phyloP scores from a whole-genome alignment of 1,139 yeast species.

The Hansenula anomala region DNA sequence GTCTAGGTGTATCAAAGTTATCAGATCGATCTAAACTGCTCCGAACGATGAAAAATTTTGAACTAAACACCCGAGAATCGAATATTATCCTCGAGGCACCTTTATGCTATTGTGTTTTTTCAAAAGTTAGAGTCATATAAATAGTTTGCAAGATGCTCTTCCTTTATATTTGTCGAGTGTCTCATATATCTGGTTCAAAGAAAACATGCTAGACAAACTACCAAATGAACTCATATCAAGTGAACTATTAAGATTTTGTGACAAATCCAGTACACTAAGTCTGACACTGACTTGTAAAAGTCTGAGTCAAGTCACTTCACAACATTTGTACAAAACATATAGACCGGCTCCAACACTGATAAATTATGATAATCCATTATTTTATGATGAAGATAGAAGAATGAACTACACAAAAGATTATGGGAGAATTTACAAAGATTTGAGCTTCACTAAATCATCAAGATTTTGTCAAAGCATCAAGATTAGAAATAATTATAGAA shows the following conservation, averaged over 20 bases:
- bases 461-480: neutral
- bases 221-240: constrained; percentile 17
- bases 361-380: constrained; percentile 16
- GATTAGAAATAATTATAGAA: constrained; percentile 1
- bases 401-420: neutral
- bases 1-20: neutral
- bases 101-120: constrained; percentile 5
- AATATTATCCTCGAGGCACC: neutral
- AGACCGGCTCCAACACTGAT: constrained; percentile 12
- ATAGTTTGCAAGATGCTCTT: no score
- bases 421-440: constrained; percentile 3
- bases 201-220: constrained; percentile 13
- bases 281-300: constrained; percentile 18
- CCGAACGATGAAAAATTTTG: neutral
- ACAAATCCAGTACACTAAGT: constrained; percentile 13
- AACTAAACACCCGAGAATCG: constrained; percentile 2
- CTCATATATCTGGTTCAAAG: no score
- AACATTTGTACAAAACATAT: constrained; percentile 7
- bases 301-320: constrained; percentile 12
- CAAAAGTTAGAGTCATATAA: neutral
- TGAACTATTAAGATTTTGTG: constrained; percentile 13
- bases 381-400: constrained; percentile 12
- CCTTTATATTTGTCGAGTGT: no score
- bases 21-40: neutral
- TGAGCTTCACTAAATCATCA: neutral